Evolutionary conservation across 495 filamentous ascomycete species (phyloP).

Genomic region (Hypomontagnella monticulosa): DNA sequence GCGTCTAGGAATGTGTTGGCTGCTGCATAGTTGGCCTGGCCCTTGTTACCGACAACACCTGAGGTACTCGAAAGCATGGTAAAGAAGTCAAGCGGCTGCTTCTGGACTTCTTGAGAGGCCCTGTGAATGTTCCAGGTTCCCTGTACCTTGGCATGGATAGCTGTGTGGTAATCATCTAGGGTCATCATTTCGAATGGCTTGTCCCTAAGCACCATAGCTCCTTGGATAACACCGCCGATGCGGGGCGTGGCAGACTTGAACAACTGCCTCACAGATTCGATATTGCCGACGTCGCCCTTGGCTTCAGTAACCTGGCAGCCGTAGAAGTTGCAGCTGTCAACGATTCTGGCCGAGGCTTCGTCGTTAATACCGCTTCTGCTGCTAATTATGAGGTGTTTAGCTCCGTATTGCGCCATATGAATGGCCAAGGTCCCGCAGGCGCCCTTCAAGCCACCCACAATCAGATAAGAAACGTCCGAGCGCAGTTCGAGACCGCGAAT

Average conservation of each 20-base stretch:
- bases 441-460: constrained; percentile 53
- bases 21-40: constrained; percentile 53
- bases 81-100: constrained; percentile 44
- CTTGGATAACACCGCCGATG: constrained; percentile 50
- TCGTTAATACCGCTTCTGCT: constrained; percentile 49
- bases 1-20: constrained; percentile 50
- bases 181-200: constrained; percentile 56
- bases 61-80: constrained; percentile 45
- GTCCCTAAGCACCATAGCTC: constrained; percentile 49
- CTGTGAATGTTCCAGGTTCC: constrained; percentile 49
- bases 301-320: constrained; percentile 42
- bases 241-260: constrained; percentile 29
- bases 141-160: constrained; percentile 58
- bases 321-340: constrained; percentile 47
- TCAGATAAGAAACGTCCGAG: constrained; percentile 44
- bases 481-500: constrained; percentile 32
- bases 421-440: constrained; percentile 40
- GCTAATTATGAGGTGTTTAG: constrained; percentile 26
- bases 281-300: constrained; percentile 47
- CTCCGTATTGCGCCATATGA: constrained; percentile 27
- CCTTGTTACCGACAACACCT: constrained; percentile 40
- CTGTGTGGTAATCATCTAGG: constrained; percentile 50
- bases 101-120: constrained; percentile 42
- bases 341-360: constrained; percentile 38
- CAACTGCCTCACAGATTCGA: constrained; percentile 24